Evolutionary conservation across 768 basidiomycete species (phyloP).

Genomic region (Agrocybe pediades): DNA sequence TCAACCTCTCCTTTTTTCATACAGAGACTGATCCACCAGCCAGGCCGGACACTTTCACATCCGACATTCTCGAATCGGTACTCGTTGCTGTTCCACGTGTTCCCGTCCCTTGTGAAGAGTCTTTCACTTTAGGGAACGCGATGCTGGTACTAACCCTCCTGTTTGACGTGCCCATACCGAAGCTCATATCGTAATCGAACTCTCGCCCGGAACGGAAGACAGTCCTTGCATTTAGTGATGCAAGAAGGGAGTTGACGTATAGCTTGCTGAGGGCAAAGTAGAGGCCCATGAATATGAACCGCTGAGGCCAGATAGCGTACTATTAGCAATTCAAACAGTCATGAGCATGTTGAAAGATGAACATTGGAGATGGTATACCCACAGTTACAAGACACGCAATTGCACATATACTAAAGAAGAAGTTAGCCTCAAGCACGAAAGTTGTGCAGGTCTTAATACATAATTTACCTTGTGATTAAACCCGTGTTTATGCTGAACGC

Average conservation of each 20-base stretch:
- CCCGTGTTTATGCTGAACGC: constrained; percentile 19
- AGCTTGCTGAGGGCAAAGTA: constrained; percentile 12
- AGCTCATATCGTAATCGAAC: neutral
- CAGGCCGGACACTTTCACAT: too few relatives aligned
- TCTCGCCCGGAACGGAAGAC: neutral
- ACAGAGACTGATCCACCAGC: too few relatives aligned
- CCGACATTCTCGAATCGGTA: too few relatives aligned
- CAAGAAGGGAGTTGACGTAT: constrained; percentile 3
- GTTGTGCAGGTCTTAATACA: neutral
- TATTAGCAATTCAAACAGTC: neutral
- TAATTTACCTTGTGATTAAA: constrained; percentile 16
- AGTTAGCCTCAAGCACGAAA: neutral
- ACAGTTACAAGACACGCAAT: constrained; percentile 19
- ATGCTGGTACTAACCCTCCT: too few relatives aligned
- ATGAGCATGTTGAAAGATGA: neutral
- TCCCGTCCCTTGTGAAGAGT: too few relatives aligned
- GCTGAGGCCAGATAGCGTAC: constrained; percentile 21
- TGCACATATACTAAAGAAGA: constrained; percentile 11
- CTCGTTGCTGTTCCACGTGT: too few relatives aligned
- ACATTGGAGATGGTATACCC: neutral
- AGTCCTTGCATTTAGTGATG: constrained; percentile 2
- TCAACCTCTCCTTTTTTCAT: too few relatives aligned
- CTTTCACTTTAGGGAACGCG: too few relatives aligned
- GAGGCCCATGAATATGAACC: constrained; percentile 19
- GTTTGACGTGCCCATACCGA: too few relatives aligned